phyloP scores from a whole-genome alignment of 306 rosid genomes.

The Dryas alaskensis region DNA sequence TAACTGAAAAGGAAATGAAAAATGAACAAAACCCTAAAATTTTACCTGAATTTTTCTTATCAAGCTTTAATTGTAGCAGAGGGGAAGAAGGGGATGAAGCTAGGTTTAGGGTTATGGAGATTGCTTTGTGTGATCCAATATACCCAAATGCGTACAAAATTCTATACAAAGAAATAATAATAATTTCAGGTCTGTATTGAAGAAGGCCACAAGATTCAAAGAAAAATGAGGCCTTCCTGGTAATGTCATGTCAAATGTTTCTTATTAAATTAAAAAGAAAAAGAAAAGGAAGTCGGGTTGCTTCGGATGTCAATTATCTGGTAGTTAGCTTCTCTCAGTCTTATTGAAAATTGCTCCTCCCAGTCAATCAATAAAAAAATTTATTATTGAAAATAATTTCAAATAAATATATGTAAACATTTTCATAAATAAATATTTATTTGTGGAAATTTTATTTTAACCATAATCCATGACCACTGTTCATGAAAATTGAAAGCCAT shows the following conservation, averaged over 20 bases:
- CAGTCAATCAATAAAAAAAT: no score
- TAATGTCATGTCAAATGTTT: not conserved
- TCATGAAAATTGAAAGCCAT: no score
- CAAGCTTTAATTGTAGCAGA: not conserved
- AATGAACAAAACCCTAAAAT: not conserved
- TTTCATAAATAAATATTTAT: no score
- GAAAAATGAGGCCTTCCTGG: not conserved
- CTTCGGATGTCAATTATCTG: no score
- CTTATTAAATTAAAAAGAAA: no score
- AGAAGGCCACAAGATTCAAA: not conserved
- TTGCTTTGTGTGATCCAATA: slow-evolving; percentile 1
- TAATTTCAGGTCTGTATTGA: not conserved
- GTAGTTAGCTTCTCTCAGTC: no score
- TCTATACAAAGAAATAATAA: not conserved
- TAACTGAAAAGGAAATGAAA: not conserved
- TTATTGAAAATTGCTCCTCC: no score
- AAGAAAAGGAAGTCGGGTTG: no score
- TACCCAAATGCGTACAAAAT: not conserved
- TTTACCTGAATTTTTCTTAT: not conserved
- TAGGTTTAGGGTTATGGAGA: slow-evolving; percentile 13
- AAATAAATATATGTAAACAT: no score
- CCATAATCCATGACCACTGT: no score
- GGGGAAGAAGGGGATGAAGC: slow-evolving; percentile 14
- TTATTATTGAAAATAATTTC: no score
- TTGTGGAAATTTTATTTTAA: no score